These are phyloP conservation scores for Colletotrichum sp. DNA, from an alignment of 2,329 filamentous ascomycete genomes.

Conservation along the genomic window DNA sequence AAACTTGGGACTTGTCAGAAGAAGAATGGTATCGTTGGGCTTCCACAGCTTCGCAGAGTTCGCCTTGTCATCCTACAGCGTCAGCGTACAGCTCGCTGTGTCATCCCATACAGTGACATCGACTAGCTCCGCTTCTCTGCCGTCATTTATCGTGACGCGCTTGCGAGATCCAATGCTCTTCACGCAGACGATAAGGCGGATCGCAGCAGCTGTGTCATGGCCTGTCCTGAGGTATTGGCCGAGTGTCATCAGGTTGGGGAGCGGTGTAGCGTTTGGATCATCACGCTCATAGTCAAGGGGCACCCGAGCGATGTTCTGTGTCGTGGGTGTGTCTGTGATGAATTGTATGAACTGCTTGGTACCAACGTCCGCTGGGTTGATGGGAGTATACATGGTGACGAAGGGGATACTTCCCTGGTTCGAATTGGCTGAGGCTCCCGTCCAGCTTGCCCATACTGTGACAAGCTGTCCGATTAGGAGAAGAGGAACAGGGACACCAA, in stretches of 20 bases:
- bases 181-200: slow-evolving; percentile 61
- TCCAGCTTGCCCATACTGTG: slow-evolving; percentile 61
- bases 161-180: slow-evolving; percentile 60
- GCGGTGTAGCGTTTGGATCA: slow-evolving; percentile 6
- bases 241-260: slow-evolving; percentile 60
- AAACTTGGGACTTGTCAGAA: slow-evolving; percentile 50
- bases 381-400: slow-evolving; percentile 56
- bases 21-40: slow-evolving; percentile 53
- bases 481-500: slow-evolving; percentile 37
- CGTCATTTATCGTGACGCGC: slow-evolving; percentile 38
- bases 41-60: slow-evolving; percentile 47
- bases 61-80: slow-evolving; percentile 58
- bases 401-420: slow-evolving; percentile 34
- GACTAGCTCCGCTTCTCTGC: slow-evolving; percentile 38
- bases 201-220: slow-evolving; percentile 50
- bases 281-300: slow-evolving; percentile 46
- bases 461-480: slow-evolving; percentile 54
- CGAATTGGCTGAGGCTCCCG: slow-evolving; percentile 49
- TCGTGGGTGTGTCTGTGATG: slow-evolving; percentile 44
- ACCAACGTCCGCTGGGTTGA: slow-evolving; percentile 62
- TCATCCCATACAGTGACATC: slow-evolving; percentile 63
- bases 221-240: slow-evolving; percentile 59
- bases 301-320: slow-evolving; percentile 37
- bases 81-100: slow-evolving; percentile 57
- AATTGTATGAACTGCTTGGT: slow-evolving; percentile 54